Evolutionary conservation across 805 yeast species (phyloP).

Genomic region (Suhomyces sp.): DNA sequence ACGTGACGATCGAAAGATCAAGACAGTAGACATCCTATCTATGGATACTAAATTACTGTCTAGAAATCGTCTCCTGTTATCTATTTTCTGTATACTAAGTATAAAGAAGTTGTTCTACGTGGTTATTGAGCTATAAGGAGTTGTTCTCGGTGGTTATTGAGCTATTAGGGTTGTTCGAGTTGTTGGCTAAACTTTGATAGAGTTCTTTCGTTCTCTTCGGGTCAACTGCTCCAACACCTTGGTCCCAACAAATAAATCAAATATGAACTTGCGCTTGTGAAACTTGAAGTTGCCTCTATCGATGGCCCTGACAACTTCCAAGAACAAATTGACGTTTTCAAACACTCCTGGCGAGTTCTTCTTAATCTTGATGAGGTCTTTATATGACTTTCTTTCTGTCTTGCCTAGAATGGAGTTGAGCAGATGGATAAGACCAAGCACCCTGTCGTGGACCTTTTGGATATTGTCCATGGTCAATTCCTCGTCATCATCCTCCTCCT

Average conservation of each 20-base stretch:
- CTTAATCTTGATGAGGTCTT: slow-evolving; percentile 55
- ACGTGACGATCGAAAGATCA: too few relatives aligned
- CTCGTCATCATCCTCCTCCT: slow-evolving; percentile 8
- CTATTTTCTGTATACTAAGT: too few relatives aligned
- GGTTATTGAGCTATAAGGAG: too few relatives aligned
- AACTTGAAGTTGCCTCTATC: slow-evolving; percentile 61
- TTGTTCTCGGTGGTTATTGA: too few relatives aligned
- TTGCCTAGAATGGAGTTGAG: slow-evolving; percentile 42
- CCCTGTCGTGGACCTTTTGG: slow-evolving; percentile 16
- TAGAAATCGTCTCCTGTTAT: too few relatives aligned
- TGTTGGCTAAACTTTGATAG: background rate
- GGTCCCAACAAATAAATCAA: slow-evolving; percentile 56
- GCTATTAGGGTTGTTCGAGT: too few relatives aligned
- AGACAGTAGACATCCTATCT: too few relatives aligned
- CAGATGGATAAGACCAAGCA: slow-evolving; percentile 44
- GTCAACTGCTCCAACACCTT: slow-evolving; percentile 51
- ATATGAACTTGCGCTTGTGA: slow-evolving; percentile 59
- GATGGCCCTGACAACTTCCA: slow-evolving; percentile 47
- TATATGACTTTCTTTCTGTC: slow-evolving; percentile 54
- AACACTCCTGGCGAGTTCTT: slow-evolving; percentile 49
- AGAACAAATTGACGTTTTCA: slow-evolving; percentile 53
- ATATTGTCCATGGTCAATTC: slow-evolving; percentile 1
- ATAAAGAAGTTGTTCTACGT: too few relatives aligned
- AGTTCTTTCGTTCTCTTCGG: slow-evolving; percentile 39
- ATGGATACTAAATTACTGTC: too few relatives aligned